Evolutionary conservation across 78 protist species (phyloP).

Genomic region (Emiliania huxleyi): DNA sequence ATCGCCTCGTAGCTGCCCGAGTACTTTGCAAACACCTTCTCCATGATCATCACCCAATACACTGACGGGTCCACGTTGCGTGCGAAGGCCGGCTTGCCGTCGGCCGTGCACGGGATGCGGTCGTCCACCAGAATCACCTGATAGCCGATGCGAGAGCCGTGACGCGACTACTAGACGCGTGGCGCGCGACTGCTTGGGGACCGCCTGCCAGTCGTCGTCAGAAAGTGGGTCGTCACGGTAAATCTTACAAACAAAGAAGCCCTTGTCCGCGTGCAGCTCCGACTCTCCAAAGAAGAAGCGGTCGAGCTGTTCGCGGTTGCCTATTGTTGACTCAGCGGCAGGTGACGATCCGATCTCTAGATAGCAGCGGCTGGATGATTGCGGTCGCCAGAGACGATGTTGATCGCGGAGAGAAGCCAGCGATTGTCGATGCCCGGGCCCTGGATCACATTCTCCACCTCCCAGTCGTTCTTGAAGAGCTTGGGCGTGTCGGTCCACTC

Average conservation of each 20-base stretch:
- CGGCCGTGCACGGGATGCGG: neutral
- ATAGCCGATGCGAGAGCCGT: no score
- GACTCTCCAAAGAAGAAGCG: neutral
- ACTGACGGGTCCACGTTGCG: neutral
- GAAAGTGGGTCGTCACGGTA: neutral
- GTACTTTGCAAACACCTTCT: neutral
- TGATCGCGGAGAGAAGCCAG: slow-evolving; percentile 8
- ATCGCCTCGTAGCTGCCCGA: neutral
- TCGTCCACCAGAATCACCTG: neutral
- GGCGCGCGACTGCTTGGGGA: no score
- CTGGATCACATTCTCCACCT: neutral
- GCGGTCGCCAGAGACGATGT: neutral
- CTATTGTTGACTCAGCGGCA: no score
- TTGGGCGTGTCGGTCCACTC: neutral
- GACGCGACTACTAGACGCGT: no score
- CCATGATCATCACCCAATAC: slow-evolving; percentile 3
- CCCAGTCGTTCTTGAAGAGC: neutral
- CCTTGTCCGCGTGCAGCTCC: neutral
- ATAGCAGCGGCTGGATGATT: neutral
- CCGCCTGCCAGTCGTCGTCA: slow-evolving; percentile 22
- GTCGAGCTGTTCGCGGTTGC: neutral
- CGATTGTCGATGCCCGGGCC: neutral
- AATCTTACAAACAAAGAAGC: neutral
- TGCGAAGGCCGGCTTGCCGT: neutral
- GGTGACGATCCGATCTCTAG: no score